Conservation (phyloP, 768 basidiomycete genomes). For the Leccinum longicurvipes region DNA sequence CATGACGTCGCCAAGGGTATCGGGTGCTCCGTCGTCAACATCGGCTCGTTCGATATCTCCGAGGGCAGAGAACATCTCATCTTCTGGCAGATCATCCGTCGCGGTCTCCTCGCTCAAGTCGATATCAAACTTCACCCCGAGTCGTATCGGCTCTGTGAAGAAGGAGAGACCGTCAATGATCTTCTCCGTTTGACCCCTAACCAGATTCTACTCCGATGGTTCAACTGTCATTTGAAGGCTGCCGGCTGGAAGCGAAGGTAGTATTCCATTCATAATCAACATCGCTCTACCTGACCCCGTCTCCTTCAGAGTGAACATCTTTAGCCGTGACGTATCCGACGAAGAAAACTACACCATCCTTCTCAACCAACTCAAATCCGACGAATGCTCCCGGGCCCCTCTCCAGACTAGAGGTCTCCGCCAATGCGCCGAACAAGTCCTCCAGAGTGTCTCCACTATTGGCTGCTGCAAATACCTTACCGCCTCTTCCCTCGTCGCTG, state of each 20-base stretch:
- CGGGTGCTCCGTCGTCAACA: conserved; percentile 98
- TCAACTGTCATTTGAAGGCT: conserved; percentile 97
- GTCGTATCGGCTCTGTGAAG: conserved; percentile 91
- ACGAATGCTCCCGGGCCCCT: conserved; percentile 87
- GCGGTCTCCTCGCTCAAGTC: conserved; percentile 89
- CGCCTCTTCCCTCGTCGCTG: conserved; percentile 83
- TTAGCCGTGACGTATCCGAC: conserved; percentile 95
- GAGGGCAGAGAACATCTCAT: conserved; percentile 96
- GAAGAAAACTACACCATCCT: conserved; percentile 98
- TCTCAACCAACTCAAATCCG: conserved; percentile 92
- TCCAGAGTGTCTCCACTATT: conserved; percentile 91
- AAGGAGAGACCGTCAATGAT: conserved; percentile 96
- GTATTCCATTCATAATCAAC: background rate
- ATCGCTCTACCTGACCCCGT: background rate
- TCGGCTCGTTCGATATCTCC: conserved; percentile 88
- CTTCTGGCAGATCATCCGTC: conserved; percentile 96
- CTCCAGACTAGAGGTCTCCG: conserved; percentile 82
- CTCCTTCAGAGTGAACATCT: conserved; percentile 84
- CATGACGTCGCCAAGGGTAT: conserved; percentile 98
- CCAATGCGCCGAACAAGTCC: conserved; percentile 86
- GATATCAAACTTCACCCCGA: conserved; percentile 99
- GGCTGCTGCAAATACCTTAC: conserved; percentile 96
- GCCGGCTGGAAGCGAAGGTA: conserved; percentile 89
- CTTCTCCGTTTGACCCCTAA: conserved; percentile 91
- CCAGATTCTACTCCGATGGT: conserved; percentile 97